These are phyloP conservation scores for Primulina eburnea DNA, from an alignment of 257 asterid genomes.

Conservation along the genomic window DNA sequence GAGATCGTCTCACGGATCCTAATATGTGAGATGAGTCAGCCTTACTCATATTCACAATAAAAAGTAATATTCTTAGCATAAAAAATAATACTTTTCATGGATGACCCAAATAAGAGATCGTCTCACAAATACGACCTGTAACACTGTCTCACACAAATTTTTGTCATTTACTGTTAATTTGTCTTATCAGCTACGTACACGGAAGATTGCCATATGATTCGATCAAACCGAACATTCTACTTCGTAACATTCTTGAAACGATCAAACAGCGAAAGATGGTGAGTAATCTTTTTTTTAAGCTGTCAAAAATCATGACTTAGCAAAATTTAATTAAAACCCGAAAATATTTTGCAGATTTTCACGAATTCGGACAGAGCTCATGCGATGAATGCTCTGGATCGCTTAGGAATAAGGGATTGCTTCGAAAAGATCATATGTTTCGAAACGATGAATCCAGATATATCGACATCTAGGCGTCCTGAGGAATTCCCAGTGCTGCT, in stretches of 20 bases:
- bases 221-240: constrained; percentile 57
- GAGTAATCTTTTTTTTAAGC: constrained; percentile 13
- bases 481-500: constrained; percentile 69
- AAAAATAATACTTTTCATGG: too few relatives aligned
- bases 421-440: constrained; percentile 76
- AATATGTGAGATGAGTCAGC: too few relatives aligned
- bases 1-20: too few relatives aligned
- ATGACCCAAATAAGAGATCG: too few relatives aligned
- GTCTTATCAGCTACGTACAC: constrained; percentile 60
- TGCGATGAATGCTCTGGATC: constrained; percentile 63
- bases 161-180: too few relatives aligned
- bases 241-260: constrained; percentile 50
- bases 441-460: constrained; percentile 78
- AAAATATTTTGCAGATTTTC: constrained; percentile 45
- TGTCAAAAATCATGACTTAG: too few relatives aligned
- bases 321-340: background rate
- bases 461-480: constrained; percentile 38
- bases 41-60: too few relatives aligned
- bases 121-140: too few relatives aligned
- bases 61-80: too few relatives aligned
- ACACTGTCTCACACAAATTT: too few relatives aligned
- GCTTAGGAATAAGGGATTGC: constrained; percentile 68
- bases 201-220: constrained; percentile 81
- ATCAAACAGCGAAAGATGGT: constrained; percentile 76
- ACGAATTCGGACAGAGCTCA: constrained; percentile 76